Percentiles rank a stretch among this genome's conserved stretches.
Evolutionary conservation across 495 filamentous ascomycete genomes (phyloP).

Genomic region (Aspergillus incahuasiensis): DNA sequence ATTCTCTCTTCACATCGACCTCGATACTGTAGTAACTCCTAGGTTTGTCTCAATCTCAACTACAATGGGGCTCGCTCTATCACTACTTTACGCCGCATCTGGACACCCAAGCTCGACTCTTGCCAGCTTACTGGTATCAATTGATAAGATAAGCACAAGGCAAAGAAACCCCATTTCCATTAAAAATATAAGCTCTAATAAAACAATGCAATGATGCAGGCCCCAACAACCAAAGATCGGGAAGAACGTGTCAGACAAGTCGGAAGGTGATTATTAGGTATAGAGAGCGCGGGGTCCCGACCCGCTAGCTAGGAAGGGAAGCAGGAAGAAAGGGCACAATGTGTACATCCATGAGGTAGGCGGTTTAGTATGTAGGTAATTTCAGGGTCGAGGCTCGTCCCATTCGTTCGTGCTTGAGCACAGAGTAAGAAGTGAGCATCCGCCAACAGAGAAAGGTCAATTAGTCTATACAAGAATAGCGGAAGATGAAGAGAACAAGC

Average conservation of each 20-base stretch:
- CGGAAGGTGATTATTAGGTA: neutral
- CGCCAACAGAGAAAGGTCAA: neutral
- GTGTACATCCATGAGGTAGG: neutral
- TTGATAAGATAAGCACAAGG: neutral
- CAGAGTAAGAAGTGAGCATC: neutral
- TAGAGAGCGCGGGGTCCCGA: neutral
- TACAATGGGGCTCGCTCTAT: no score
- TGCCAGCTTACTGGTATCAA: no score
- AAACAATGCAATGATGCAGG: constrained; percentile 8
- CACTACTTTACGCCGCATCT: no score
- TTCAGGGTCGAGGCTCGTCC: neutral
- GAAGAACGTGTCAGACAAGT: neutral
- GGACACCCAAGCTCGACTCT: no score
- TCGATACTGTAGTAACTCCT: no score
- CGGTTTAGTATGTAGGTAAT: neutral
- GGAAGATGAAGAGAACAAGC: neutral
- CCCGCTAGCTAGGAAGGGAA: neutral
- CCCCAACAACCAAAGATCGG: neutral
- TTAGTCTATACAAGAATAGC: constrained; percentile 18
- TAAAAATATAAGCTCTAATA: constrained; percentile 19
- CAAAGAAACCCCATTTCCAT: constrained; percentile 9
- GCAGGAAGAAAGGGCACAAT: neutral
- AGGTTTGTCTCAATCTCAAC: no score
- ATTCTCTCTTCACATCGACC: no score
- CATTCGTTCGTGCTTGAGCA: neutral